These are phyloP conservation scores for Rhizopus microsporus DNA, from an alignment of 371 early-diverging fungal species.

Conservation along the genomic window DNA sequence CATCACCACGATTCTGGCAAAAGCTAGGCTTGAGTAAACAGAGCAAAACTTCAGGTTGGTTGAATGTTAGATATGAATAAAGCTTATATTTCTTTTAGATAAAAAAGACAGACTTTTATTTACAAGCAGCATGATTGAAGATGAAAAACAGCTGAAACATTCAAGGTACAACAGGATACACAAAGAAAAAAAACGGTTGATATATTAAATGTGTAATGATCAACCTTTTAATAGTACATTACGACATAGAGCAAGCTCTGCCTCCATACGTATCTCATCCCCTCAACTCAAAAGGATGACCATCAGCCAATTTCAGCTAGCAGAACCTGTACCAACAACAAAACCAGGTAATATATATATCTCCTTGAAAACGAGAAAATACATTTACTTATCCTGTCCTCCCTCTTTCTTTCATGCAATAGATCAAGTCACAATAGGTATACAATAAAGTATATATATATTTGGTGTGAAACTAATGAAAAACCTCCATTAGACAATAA, in stretches of 20 bases:
- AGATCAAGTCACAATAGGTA: too few relatives aligned
- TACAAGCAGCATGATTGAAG: not conserved
- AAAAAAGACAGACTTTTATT: conserved; percentile 1
- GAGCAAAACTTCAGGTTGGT: conserved; percentile 16
- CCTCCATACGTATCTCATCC: conserved; percentile 6
- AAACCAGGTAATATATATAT: not conserved
- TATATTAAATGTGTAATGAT: not conserved
- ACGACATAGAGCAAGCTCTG: conserved; percentile 21
- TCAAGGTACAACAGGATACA: conserved; percentile 20
- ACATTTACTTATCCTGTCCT: too few relatives aligned
- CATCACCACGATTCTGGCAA: conserved; percentile 38
- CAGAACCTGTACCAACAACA: not conserved
- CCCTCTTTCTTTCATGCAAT: too few relatives aligned
- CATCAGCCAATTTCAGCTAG: not conserved
- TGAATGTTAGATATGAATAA: not conserved
- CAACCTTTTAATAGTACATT: conserved; percentile 11
- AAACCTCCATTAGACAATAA: not conserved
- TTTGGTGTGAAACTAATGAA: too few relatives aligned
- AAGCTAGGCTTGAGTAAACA: conserved; percentile 42
- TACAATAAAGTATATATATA: too few relatives aligned
- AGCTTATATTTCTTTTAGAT: not conserved
- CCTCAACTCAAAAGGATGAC: not conserved
- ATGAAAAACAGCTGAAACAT: conserved; percentile 24
- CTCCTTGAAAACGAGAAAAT: too few relatives aligned
- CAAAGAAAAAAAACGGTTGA: not conserved